Evolutionary conservation across 306 rosid species (phyloP).

Genomic region (Sphenostylis stenocarpa): DNA sequence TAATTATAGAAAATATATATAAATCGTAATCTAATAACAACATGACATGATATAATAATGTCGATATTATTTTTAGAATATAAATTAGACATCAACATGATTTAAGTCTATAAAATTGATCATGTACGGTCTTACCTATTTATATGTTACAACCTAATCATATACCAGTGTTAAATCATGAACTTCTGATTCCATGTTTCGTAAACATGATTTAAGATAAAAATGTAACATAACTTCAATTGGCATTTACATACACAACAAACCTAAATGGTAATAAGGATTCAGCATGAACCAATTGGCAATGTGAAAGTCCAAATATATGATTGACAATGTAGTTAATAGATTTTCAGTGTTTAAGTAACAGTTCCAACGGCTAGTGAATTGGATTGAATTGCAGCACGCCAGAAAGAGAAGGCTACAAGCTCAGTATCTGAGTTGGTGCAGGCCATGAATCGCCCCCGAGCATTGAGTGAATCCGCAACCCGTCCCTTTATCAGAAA

Average conservation of each 20-base stretch:
- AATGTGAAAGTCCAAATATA: not conserved
- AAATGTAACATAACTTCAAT: not conserved
- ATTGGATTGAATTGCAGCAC: constrained; percentile 60
- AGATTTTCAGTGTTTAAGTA: not conserved
- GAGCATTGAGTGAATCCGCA: constrained; percentile 80
- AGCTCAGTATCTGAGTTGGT: constrained; percentile 71
- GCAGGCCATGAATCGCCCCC: constrained; percentile 80
- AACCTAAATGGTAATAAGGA: not conserved
- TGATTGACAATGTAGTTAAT: not conserved
- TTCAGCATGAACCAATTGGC: not conserved
- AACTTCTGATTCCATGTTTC: not conserved
- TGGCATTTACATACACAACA: not conserved
- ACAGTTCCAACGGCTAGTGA: constrained; percentile 22
- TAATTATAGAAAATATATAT: too few relatives aligned
- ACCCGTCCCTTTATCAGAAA: constrained; percentile 58
- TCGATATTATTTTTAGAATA: too few relatives aligned
- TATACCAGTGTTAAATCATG: too few relatives aligned
- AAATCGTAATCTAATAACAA: too few relatives aligned
- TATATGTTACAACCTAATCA: too few relatives aligned
- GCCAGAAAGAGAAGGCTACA: constrained; percentile 82
- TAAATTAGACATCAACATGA: too few relatives aligned
- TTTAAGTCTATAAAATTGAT: too few relatives aligned
- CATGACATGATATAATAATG: too few relatives aligned
- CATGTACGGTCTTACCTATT: too few relatives aligned
- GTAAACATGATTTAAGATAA: not conserved